Base-by-base conservation (phyloP, 441 rosid genomes). In the Erysimum cheiri region DNA sequence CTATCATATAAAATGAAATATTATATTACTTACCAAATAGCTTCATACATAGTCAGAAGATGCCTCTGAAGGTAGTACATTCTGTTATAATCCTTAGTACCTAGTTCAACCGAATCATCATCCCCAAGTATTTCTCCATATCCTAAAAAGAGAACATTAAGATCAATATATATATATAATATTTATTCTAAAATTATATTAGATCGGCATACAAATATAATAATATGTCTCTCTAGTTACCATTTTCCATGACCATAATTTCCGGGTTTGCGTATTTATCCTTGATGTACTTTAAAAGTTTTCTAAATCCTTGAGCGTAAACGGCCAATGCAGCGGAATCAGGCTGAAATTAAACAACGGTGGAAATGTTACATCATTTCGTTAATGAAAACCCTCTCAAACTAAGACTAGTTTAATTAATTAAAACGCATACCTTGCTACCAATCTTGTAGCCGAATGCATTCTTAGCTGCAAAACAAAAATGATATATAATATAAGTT, bases 401-500 rank as follows among this genome's bases (percentile, higher is more conserved):
- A 50, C 4, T 12, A 8, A 3, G 5, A 10, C 19, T 22, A 22
- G 24, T 22, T 22, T 22, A 2, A 22, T 22, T 22, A 2, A 22
- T 22, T 22, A 22, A 22, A 22, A 22, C 24, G 24, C 24, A 14
- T 70, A 70, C 74, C 67, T 39, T 49, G 43, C 60, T 60, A 60
- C 74, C 74, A 60, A 70, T 70, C 12, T 1, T 6, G 46, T 9
- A 33, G 8, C 11, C 7, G 1, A 32, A 15, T 0, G 35, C 44
- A 52, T 31, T 67, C 69, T 72, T 82, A 39, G 58, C 83, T 14
- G 77, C 49, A 49, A 53, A 2, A 0, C 28, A 46, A 11, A 5
- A 10, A 3, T 40, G 12, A 22, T 22, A 22, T 22, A 22, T 0
- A 33, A n/a, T n/a, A 31, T 0, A 33, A 55, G 13, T 43, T 22